Conservation (phyloP, 805 yeast species). For the Tetrapisispora phaffii region DNA sequence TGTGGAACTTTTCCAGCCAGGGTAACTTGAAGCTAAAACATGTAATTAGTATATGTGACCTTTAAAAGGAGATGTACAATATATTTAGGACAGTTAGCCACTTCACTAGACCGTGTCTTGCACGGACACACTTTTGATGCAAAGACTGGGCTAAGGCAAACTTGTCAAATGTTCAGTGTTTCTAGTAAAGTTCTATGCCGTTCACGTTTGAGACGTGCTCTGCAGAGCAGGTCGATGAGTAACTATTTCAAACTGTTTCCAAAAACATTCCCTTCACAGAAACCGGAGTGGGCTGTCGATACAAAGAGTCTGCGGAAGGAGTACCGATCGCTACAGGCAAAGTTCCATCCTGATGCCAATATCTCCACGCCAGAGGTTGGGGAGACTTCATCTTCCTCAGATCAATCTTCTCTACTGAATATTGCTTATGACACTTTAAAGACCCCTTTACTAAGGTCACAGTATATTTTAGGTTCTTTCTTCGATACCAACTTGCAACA, state of each 20-base stretch:
- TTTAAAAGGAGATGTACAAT: too few species aligned
- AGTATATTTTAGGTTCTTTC: conserved; percentile 39
- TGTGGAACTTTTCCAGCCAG: too few species aligned
- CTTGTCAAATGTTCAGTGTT: too few species aligned
- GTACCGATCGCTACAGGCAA: conserved; percentile 61
- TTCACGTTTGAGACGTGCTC: background rate
- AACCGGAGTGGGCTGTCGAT: conserved; percentile 61
- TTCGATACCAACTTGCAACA: conserved; percentile 45
- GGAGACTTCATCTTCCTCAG: conserved; percentile 7
- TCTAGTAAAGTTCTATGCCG: background rate
- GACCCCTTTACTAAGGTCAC: conserved; percentile 63
- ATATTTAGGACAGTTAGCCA: too few species aligned
- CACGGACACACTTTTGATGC: too few species aligned
- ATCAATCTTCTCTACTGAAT: conserved; percentile 48
- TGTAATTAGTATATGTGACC: too few species aligned
- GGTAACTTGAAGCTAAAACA: too few species aligned
- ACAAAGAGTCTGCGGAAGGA: conserved; percentile 54
- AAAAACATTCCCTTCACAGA: conserved; percentile 53
- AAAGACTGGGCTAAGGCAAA: too few species aligned
- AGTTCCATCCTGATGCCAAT: conserved; percentile 68
- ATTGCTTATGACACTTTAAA: conserved; percentile 65
- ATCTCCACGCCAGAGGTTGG: conserved; percentile 5
- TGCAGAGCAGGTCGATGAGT: background rate
- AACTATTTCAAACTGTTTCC: conserved; percentile 65
- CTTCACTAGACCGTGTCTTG: too few species aligned